Evolutionary conservation across 2,329 filamentous ascomycete species (phyloP).

Genomic region (Colletotrichum scovillei): DNA sequence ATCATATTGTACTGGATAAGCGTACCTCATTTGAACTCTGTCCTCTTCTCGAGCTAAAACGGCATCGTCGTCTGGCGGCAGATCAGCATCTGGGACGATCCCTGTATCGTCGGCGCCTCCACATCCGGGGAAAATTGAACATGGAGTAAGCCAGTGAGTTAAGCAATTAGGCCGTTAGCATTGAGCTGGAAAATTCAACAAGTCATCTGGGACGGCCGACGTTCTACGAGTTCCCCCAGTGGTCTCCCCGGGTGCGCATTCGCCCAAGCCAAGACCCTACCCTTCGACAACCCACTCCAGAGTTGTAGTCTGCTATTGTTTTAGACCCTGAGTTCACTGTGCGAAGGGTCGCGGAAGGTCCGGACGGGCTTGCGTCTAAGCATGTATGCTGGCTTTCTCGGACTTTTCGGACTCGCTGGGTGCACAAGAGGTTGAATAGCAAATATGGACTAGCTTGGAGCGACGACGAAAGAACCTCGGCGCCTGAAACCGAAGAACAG

Average conservation of each 20-base stretch:
- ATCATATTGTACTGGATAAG: not conserved
- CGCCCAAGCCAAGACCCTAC: not conserved
- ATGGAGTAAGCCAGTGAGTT: not conserved
- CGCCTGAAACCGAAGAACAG: too few species aligned
- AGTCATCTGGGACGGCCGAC: not conserved
- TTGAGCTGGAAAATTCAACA: not conserved
- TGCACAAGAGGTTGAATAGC: too few species aligned
- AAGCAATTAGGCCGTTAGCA: not conserved
- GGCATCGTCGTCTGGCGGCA: not conserved
- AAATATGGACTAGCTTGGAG: too few species aligned
- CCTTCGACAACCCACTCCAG: not conserved
- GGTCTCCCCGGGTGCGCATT: not conserved
- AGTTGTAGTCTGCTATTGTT: too few species aligned
- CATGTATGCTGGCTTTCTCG: too few species aligned
- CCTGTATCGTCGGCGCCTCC: conserved; percentile 4
- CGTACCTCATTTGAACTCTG: not conserved
- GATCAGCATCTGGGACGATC: not conserved
- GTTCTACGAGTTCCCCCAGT: not conserved
- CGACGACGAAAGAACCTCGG: too few species aligned
- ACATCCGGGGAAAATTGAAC: not conserved
- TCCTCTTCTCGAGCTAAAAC: not conserved
- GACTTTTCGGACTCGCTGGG: too few species aligned
- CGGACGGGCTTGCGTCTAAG: too few species aligned
- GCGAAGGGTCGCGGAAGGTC: too few species aligned
- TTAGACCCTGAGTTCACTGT: too few species aligned